Conservation (phyloP, 345 rosid species). For the Populus alba region DNA sequence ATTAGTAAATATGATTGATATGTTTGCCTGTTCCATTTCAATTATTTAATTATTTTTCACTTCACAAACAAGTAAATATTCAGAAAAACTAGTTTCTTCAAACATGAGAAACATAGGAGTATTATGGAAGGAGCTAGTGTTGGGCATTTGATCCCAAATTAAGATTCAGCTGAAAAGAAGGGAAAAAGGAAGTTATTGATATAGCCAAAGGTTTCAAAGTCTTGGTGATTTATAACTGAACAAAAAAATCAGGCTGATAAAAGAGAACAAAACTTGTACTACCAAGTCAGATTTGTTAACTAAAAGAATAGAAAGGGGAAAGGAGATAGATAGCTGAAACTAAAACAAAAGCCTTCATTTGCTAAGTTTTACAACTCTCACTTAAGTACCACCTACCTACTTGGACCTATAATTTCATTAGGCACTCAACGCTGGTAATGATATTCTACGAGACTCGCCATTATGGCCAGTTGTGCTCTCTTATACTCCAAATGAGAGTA, state of each 20-base stretch:
- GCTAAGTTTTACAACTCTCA: neutral
- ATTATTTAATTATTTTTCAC: neutral
- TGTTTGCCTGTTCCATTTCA: constrained; percentile 4
- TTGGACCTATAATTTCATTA: neutral
- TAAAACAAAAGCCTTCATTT: neutral
- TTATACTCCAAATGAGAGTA: neutral
- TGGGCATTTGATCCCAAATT: neutral
- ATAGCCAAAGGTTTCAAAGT: neutral
- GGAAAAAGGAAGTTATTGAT: neutral
- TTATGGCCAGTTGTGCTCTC: neutral
- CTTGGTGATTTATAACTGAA: neutral
- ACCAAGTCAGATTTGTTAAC: neutral
- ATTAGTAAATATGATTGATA: constrained; percentile 3
- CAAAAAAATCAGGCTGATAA: neutral
- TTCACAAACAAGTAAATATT: neutral
- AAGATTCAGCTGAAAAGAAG: neutral
- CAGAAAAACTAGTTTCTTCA: neutral
- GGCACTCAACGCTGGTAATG: neutral
- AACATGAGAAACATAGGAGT: neutral
- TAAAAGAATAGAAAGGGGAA: neutral
- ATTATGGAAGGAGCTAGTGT: neutral
- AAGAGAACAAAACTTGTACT: neutral
- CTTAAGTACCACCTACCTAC: neutral
- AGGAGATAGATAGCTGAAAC: neutral
- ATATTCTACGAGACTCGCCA: neutral